phyloP scores from a whole-genome alignment of 169 alveolate species.

The Plasmodium adleri region DNA sequence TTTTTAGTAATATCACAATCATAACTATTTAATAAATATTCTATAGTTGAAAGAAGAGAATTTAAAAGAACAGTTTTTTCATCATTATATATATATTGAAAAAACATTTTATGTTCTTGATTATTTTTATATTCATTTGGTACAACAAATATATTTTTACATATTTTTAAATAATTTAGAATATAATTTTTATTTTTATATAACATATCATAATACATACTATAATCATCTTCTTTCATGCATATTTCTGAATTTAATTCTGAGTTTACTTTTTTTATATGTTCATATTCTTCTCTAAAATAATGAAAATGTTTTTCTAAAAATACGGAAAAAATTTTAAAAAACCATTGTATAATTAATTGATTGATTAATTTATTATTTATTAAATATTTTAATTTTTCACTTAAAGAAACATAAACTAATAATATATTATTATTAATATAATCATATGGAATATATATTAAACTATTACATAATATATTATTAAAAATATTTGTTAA shows the following conservation, averaged over 20 bases:
- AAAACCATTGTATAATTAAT: conserved; percentile 38
- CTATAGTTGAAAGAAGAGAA: conserved; percentile 2
- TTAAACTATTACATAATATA: conserved; percentile 19
- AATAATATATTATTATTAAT: conserved; percentile 11
- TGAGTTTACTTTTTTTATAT: conserved; percentile 24
- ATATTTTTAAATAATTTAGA: conserved; percentile 42
- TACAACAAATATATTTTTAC: conserved; percentile 30
- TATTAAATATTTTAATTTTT: conserved; percentile 19
- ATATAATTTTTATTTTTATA: conserved; percentile 26
- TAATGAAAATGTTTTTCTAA: conserved; percentile 15
- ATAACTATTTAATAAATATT: conserved; percentile 22
- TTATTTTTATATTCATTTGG: conserved; percentile 40
- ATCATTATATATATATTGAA: conserved; percentile 7
- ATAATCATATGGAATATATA: conserved; percentile 20
- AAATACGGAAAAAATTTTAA: conserved; percentile 10
- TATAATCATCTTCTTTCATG: conserved; percentile 53
- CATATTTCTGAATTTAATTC: conserved; percentile 2
- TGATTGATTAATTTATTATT: conserved; percentile 9
- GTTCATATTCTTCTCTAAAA: conserved; percentile 20
- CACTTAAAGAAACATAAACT: conserved; percentile 36
- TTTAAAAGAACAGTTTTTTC: conserved; percentile 6
- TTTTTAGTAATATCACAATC: conserved; percentile 37
- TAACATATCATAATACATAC: conserved; percentile 31
- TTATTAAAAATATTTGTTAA: conserved; percentile 7
- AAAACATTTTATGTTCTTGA: conserved; percentile 3